These are phyloP conservation scores for Haplosporangium sp. DNA, from an alignment of 371 early-diverging fungal genomes.

Conservation along the genomic window DNA sequence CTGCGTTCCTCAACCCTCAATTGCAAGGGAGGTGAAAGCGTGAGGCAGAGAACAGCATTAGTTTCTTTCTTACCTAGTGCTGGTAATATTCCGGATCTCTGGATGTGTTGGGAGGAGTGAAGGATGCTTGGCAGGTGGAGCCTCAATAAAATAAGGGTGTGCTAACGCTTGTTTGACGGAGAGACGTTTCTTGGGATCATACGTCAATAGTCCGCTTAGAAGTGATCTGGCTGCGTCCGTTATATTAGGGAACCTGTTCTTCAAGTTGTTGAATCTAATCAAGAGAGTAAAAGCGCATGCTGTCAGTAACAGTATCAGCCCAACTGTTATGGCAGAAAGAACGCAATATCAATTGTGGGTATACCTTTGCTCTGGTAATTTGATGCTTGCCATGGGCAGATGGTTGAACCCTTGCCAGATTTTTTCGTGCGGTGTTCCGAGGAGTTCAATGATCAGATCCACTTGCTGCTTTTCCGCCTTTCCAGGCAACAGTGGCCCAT, in stretches of 20 bases:
- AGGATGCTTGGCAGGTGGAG: slow-evolving; percentile 72
- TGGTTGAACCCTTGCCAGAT: slow-evolving; percentile 82
- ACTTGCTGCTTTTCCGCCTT: slow-evolving; percentile 84
- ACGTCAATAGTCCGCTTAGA: slow-evolving; percentile 80
- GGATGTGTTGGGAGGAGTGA: slow-evolving; percentile 75
- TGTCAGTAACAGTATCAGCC: not conserved
- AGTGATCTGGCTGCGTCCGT: slow-evolving; percentile 75
- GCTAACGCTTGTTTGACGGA: slow-evolving; percentile 77
- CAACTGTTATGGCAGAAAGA: not conserved
- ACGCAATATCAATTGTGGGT: no score
- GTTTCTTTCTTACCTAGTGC: slow-evolving; percentile 23
- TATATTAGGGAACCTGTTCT: slow-evolving; percentile 68
- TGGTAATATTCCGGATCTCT: slow-evolving; percentile 65
- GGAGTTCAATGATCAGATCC: slow-evolving; percentile 73
- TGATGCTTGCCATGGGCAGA: slow-evolving; percentile 71
- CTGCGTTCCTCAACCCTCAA: not conserved
- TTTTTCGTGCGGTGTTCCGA: slow-evolving; percentile 84
- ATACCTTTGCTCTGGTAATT: slow-evolving; percentile 66
- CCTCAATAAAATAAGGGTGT: slow-evolving; percentile 83
- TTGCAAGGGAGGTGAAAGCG: no score
- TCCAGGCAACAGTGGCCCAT: slow-evolving; percentile 86
- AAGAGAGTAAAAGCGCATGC: not conserved
- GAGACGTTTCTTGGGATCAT: slow-evolving; percentile 82
- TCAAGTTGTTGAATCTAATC: slow-evolving; percentile 66
- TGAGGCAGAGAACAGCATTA: not conserved